phyloP scores from a whole-genome alignment of 441 rosid genomes.

The Pelargonium citronellum region DNA sequence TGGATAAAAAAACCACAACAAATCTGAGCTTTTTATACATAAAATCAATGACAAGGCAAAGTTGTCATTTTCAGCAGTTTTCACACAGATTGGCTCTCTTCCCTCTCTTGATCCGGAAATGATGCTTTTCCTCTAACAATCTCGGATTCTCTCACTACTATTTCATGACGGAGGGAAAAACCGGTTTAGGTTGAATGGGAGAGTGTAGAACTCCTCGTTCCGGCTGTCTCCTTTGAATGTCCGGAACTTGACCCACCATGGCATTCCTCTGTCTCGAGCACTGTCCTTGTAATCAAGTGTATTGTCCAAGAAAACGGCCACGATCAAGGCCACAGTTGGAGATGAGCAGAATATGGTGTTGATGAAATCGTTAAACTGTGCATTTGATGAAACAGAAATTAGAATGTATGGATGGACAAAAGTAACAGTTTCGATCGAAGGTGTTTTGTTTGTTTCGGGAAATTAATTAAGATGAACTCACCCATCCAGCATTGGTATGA shows the following conservation, averaged over 20 bases:
- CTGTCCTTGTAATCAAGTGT: constrained; percentile 89
- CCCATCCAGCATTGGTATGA: constrained; percentile 89
- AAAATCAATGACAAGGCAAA: constrained; percentile 17
- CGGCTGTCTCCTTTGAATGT: constrained; percentile 91
- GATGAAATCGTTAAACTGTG: constrained; percentile 95
- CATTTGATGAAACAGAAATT: not conserved
- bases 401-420: not conserved
- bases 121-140: constrained; percentile 41
- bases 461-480: constrained; percentile 27
- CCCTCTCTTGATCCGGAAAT: constrained; percentile 32
- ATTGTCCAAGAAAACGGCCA: constrained; percentile 83
- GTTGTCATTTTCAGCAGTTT: constrained; percentile 28
- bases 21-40: constrained; percentile 22
- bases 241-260: constrained; percentile 95
- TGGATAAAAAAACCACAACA: constrained; percentile 25
- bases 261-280: constrained; percentile 90
- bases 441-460: not conserved
- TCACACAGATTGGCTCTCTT: too few species aligned
- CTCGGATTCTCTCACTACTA: not conserved
- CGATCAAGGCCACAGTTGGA: constrained; percentile 77
- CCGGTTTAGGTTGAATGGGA: constrained; percentile 90
- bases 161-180: constrained; percentile 93
- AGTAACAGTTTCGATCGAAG: not conserved
- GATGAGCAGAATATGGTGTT: constrained; percentile 93
- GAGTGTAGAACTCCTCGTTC: constrained; percentile 92